Evolutionary conservation across 2,329 filamentous ascomycete species (phyloP).

Genomic region (Neoarthrinium moseri): DNA sequence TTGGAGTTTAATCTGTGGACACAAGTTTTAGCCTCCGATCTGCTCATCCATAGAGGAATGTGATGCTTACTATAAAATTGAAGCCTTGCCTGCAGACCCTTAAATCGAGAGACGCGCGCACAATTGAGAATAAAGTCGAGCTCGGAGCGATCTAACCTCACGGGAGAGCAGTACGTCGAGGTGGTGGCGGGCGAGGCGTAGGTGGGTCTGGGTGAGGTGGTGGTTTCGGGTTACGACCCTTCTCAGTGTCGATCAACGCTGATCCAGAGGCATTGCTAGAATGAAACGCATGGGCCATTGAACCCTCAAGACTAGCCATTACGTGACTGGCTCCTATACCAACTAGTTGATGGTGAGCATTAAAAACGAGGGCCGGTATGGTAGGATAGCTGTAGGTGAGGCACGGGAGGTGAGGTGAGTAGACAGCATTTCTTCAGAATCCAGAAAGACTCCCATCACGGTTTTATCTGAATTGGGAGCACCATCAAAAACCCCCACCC

Average conservation of each 20-base stretch:
- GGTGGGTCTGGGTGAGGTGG: constrained; percentile 29
- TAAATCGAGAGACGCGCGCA: no score
- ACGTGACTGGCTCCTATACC: no score
- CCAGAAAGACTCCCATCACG: not conserved
- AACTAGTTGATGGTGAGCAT: no score
- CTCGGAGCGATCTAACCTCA: no score
- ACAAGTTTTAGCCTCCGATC: no score
- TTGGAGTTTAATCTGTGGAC: no score
- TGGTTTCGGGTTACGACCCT: constrained; percentile 23
- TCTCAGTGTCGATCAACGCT: not conserved
- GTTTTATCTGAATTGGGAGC: constrained; percentile 5
- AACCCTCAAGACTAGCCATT: no score
- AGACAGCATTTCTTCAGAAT: not conserved
- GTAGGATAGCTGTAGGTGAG: not conserved
- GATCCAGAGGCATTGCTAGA: not conserved
- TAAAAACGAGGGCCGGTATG: not conserved
- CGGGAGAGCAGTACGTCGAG: constrained; percentile 7
- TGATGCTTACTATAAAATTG: no score
- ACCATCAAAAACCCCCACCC: not conserved
- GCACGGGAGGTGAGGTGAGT: not conserved
- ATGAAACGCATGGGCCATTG: not conserved
- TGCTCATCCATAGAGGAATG: no score
- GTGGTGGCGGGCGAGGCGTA: constrained; percentile 24
- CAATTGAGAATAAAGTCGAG: no score
- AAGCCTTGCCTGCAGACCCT: no score